Evolutionary conservation across 352 stramenopile species (phyloP), one percentile per base, ranked within the genome.

Genomic region (Phytophthora ohioensis): DNA sequence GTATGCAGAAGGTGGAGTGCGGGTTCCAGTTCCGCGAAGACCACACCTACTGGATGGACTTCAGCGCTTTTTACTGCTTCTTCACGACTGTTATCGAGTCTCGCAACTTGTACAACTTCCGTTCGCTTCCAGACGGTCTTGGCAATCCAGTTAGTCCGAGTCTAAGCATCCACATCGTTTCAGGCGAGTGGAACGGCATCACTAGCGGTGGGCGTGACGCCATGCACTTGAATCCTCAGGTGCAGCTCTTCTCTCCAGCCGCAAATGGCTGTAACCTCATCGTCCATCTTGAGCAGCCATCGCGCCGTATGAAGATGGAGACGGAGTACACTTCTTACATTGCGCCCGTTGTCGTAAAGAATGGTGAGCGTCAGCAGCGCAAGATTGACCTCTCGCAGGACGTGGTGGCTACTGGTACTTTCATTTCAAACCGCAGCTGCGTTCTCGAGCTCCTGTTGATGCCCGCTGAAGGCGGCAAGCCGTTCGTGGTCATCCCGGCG

Each of bases 191-290:
- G 88, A 94, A 91, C 61, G 88, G 86, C 12, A 87, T 93, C 53
- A 95, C 86, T 3, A 89, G 82, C 27, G 88, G 88, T 46, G 88
- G 86, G 5, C 81, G 88, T 30, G 86, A 94, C 43, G 88, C 86
- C 6, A 91, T 95, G 81, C 88, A 95, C 59, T 56, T 95, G 47
- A 95, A 95, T 56, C 88, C 88, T n/a, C 88, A 95, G 67, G 91
- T 93, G 55, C 88, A 95, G 52, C 53, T 95, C 5, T 91, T 92
- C 43, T 89, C 82, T 47, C 87, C 87, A 15, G 75, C 81, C 3
- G 61, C 86, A 9, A 71, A 74, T 48, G 83, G 70, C 38, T 92
- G 85, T 69, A 67, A 75, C 5, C 64, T 94, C 6, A 67, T 77
- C 0, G 72, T 89, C 21, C 83, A 92, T 41, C 67, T 95, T 8